Conservation (phyloP, 176 grass and related monocot genomes). For the Carex littledalei region DNA sequence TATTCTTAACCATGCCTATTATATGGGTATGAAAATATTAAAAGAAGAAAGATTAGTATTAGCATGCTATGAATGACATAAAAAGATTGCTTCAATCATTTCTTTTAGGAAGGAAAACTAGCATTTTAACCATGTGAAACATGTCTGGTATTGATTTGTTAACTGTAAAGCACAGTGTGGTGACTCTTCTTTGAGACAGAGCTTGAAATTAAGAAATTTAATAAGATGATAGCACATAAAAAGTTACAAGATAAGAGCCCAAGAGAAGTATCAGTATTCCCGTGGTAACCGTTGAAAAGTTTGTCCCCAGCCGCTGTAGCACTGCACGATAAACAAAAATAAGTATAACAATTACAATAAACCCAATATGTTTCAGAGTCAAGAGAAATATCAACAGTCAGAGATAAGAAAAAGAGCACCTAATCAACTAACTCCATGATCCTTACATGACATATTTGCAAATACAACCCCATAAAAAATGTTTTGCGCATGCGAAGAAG, state of each 20-base stretch:
- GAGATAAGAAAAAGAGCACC: background rate
- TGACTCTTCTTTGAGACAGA: background rate
- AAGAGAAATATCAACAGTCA: background rate
- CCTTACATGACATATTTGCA: slow-evolving; percentile 7
- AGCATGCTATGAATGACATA: background rate
- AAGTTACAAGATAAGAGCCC: slow-evolving; percentile 15
- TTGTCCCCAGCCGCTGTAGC: background rate
- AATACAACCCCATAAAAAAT: slow-evolving; percentile 4
- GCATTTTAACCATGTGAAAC: background rate
- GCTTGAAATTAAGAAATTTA: background rate
- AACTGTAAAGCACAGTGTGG: background rate
- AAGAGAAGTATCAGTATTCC: background rate
- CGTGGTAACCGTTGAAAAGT: background rate
- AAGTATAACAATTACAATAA: background rate
- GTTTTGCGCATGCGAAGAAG: slow-evolving; percentile 10
- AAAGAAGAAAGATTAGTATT: background rate
- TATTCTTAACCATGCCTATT: background rate
- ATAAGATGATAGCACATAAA: background rate
- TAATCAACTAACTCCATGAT: background rate
- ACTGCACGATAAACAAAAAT: slow-evolving; percentile 1
- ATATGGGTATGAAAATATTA: background rate
- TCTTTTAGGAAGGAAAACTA: background rate
- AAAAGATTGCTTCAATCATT: background rate
- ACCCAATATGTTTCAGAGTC: background rate
- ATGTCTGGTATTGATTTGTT: background rate